Evolutionary conservation across 2,329 filamentous ascomycete genomes (phyloP), one percentile per base, ranked within the genome.

Genomic region (Thielaviopsis ethacetica): DNA sequence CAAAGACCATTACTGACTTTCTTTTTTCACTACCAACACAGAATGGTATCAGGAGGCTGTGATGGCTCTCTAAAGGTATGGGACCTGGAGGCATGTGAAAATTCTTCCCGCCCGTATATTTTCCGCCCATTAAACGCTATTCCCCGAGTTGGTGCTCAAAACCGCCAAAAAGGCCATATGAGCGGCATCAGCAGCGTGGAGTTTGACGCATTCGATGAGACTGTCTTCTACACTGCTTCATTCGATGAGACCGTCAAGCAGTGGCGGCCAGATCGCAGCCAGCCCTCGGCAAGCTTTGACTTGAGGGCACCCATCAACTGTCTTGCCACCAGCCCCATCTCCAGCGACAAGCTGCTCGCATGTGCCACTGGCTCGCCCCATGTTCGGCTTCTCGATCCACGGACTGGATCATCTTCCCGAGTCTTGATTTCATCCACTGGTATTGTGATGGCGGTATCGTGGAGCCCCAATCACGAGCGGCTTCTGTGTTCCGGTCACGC

Each of bases 331-430:
- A 95, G 90, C 0, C 79, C 84, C 50, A 73, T 91, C 60, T 79
- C 88, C 59, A 73, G 81, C 57, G 78, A 90, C 66, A 76, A 95
- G 0, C 78, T 95, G 3, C 86, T 96, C 10, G 90, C 91, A 10
- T 93, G 89, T 66, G 91, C 87, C 0, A 94, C 90, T 0, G 89
- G 94, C 63, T 84, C 93, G 67, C 88, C 88, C 6, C 79, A 86
- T 26, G 86, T 95, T 15, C 83, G 90, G 17, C 79, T 97, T 6
- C 82, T 96, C 5, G 91, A 97, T 67, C 76, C 54, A 24, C 57
- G 60, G 9, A 53, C 53, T 27, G 27, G 49, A 9, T 59, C 50
- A n/a, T 51, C 54, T 54, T 83, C 86, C 1, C 86, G 90, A 66
- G 81, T 83, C 1, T 75, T 91, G 30, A 77, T 84, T 1, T 83